Evolutionary conservation across 495 filamentous ascomycete genomes (phyloP).

Genomic region (Podospora pseudocomata): DNA sequence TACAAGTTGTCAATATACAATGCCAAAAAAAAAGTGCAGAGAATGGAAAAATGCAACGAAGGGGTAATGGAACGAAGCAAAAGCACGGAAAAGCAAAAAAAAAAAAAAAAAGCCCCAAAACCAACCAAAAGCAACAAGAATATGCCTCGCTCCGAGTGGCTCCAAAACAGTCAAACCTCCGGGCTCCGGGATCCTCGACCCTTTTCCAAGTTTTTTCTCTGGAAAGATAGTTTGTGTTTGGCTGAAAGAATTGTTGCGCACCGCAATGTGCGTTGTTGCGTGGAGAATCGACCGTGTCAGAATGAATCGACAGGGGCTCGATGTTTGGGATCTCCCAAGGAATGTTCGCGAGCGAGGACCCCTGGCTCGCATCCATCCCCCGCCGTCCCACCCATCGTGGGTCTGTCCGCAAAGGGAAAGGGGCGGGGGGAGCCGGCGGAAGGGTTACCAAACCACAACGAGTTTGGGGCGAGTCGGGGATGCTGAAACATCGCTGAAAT

Average conservation of each 20-base stretch:
- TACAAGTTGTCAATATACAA: constrained; percentile 8
- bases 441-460: constrained; percentile 15
- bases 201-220: neutral
- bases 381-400: neutral
- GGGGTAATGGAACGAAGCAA: neutral
- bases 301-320: neutral
- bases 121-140: constrained; percentile 7
- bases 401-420: constrained; percentile 19
- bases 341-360: neutral
- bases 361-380: neutral
- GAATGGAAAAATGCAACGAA: constrained; percentile 16
- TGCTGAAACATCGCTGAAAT: constrained; percentile 40
- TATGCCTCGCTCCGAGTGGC: neutral
- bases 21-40: constrained; percentile 5
- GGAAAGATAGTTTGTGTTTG: too few relatives aligned
- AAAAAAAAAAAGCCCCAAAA: constrained; percentile 8
- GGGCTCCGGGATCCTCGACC: neutral
- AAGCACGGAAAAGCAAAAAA: neutral
- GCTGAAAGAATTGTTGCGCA: constrained; percentile 9
- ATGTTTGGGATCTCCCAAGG: neutral
- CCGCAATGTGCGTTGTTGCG: neutral
- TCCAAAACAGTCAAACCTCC: neutral
- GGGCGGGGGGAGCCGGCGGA: neutral
- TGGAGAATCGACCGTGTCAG: neutral
- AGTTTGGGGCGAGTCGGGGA: constrained; percentile 21